Base-by-base conservation (phyloP, 202 grass and related monocot genomes). In the Setaria viridis region DNA sequence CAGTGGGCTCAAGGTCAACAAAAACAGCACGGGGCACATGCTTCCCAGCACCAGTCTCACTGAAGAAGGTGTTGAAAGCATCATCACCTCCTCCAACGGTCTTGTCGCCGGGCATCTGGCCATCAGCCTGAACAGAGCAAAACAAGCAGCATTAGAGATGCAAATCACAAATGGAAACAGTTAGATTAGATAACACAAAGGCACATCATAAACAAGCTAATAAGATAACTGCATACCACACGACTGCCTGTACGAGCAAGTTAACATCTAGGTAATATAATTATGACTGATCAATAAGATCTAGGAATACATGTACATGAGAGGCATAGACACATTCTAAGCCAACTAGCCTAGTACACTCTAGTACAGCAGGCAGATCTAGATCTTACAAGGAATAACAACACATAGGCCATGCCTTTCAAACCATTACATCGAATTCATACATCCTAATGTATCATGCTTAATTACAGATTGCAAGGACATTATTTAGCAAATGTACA, bases 21-120 rank as follows among this genome's bases (percentile, higher is more conserved):
- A 97, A 97, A 9, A 97, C 90, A 62, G 95, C 95, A 82, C 95
- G 95, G 29, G 95, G 95, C 1, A 97, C 95, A 20, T 97, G 95
- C 88, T 97, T 97, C 47, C 95, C 95, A 20, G 95, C 95, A 15
- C 92, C 95, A 82, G 92, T 97, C 88, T 97, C 95, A 72, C 95
- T 94, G 87, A 97, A 97, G 90, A 97, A 97, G 66, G 95, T 97
- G 90, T 94, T 97, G 92, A 97, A 97, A 10, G 92, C 95, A 86
- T 97, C 95, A 86, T 97, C 90, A 64, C 95, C 95, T 67, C 95
- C 95, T 0, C 95, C 95, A 54, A 92, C 5, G 6, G 94, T 97
- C 77, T 91, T 94, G 90, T 97, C 94, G 92, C 90, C 68, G 0
- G 92, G 90, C 95, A 97, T 97, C 88, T 97, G 95, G 21, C 95